Conservation (phyloP, 345 rosid species). For the Chamaenerion angustifolium region DNA sequence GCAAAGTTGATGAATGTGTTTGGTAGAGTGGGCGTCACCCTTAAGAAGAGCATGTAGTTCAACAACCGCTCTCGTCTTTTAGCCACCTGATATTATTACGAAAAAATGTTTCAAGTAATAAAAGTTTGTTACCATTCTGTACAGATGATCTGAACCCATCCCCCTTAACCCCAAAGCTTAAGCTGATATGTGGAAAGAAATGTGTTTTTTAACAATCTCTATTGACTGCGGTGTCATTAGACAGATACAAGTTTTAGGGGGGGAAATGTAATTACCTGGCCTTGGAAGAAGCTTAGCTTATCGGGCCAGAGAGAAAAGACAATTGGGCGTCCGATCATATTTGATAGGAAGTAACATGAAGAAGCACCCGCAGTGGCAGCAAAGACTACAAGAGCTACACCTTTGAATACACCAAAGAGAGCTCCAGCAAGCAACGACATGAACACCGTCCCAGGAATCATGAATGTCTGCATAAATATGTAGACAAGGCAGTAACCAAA, state of each 20-base stretch:
- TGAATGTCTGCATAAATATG: constrained; percentile 64
- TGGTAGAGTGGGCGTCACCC: constrained; percentile 90
- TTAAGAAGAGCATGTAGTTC: constrained; percentile 83
- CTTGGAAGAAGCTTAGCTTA: constrained; percentile 52
- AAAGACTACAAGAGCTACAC: constrained; percentile 43
- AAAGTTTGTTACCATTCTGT: too few relatives aligned
- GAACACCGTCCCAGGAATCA: constrained; percentile 32
- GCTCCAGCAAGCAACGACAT: constrained; percentile 34
- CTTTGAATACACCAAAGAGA: constrained; percentile 25
- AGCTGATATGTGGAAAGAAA: too few relatives aligned
- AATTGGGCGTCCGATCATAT: constrained; percentile 24
- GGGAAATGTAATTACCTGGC: constrained; percentile 34
- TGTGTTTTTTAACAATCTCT: too few relatives aligned
- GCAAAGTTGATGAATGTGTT: constrained; percentile 88
- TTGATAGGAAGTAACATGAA: constrained; percentile 29
- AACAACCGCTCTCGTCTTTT: constrained; percentile 51
- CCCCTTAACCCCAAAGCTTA: too few relatives aligned
- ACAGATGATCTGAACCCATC: too few relatives aligned
- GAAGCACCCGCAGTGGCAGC: constrained; percentile 48
- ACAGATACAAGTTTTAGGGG: too few relatives aligned
- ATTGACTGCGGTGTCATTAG: too few relatives aligned
- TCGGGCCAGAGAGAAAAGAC: constrained; percentile 30
- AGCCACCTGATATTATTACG: constrained; percentile 45
- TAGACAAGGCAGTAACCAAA: constrained; percentile 68
- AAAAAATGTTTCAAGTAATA: not conserved